These are phyloP conservation scores for Helotiales sp. DNA, from an alignment of 2,329 filamentous ascomycete genomes.

Conservation along the genomic window DNA sequence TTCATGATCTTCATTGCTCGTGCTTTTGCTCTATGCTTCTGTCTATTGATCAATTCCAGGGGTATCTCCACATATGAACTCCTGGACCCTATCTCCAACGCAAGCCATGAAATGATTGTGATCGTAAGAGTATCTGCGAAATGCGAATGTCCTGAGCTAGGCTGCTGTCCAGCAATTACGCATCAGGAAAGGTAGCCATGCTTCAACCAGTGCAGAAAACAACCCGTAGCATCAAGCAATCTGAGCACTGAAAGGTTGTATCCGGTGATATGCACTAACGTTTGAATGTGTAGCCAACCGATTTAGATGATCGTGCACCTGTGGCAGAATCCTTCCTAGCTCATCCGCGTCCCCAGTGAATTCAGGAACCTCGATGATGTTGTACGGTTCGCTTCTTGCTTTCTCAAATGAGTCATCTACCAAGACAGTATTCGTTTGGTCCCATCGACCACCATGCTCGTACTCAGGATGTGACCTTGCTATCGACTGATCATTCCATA, in stretches of 20 bases:
- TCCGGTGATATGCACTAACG: slow-evolving; percentile 61
- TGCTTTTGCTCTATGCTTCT: neutral
- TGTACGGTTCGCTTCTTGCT: slow-evolving; percentile 78
- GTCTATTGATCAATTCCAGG: too few relatives aligned
- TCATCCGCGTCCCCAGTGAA: slow-evolving; percentile 56
- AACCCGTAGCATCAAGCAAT: neutral
- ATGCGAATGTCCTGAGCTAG: too few relatives aligned
- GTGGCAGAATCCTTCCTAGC: slow-evolving; percentile 46
- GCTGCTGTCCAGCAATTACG: too few relatives aligned
- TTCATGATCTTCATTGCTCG: neutral
- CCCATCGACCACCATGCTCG: slow-evolving; percentile 55
- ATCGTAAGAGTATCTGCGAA: too few relatives aligned
- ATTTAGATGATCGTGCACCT: slow-evolving; percentile 64
- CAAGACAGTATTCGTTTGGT: slow-evolving; percentile 83
- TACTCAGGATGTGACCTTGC: slow-evolving; percentile 45
- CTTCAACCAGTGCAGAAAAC: too few relatives aligned
- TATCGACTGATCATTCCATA: slow-evolving; percentile 63
- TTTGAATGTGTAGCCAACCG: slow-evolving; percentile 53
- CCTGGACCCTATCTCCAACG: neutral
- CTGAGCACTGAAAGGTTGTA: slow-evolving; percentile 45
- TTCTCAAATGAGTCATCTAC: slow-evolving; percentile 86
- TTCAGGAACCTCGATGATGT: slow-evolving; percentile 78
- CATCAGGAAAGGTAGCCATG: too few relatives aligned
- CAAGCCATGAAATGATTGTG: neutral
- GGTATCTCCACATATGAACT: neutral